Percentiles rank a stretch among this genome's conserved stretches.
Evolutionary conservation across 345 rosid genomes (phyloP).

Genomic region (Microcos paniculata): DNA sequence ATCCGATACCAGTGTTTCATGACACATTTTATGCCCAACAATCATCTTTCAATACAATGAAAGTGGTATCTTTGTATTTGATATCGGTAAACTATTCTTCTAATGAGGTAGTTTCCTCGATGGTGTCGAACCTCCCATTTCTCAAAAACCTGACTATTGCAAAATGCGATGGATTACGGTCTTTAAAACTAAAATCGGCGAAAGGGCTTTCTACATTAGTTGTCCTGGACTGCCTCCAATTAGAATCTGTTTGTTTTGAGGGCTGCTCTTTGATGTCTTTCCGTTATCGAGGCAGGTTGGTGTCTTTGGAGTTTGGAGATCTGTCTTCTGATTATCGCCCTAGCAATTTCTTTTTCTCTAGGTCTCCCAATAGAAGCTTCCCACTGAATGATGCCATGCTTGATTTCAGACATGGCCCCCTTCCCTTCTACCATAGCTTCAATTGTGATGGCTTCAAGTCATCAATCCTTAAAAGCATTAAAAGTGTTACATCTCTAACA

Average conservation of each 20-base stretch:
- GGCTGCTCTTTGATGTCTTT: neutral
- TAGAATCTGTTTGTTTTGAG: neutral
- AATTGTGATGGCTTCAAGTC: neutral
- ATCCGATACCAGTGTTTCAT: neutral
- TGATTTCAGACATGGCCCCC: neutral
- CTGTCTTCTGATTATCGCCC: neutral
- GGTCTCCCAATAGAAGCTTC: too few species aligned
- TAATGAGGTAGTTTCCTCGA: neutral
- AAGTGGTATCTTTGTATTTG: neutral
- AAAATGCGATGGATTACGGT: neutral
- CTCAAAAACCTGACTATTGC: neutral
- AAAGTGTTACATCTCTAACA: neutral
- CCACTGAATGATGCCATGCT: neutral
- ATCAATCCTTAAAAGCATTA: neutral
- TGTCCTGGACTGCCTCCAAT: neutral
- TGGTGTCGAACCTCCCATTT: neutral
- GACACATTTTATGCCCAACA: neutral
- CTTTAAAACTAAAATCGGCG: neutral
- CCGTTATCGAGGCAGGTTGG: neutral
- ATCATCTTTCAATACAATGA: neutral
- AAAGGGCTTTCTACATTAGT: neutral
- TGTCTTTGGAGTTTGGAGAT: neutral
- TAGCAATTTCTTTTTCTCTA: too few species aligned
- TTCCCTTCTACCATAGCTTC: too few species aligned
- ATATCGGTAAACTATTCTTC: neutral